Evolutionary conservation across 2,329 filamentous ascomycete genomes (phyloP).

Genomic region (Calcarisporium arbuscula): DNA sequence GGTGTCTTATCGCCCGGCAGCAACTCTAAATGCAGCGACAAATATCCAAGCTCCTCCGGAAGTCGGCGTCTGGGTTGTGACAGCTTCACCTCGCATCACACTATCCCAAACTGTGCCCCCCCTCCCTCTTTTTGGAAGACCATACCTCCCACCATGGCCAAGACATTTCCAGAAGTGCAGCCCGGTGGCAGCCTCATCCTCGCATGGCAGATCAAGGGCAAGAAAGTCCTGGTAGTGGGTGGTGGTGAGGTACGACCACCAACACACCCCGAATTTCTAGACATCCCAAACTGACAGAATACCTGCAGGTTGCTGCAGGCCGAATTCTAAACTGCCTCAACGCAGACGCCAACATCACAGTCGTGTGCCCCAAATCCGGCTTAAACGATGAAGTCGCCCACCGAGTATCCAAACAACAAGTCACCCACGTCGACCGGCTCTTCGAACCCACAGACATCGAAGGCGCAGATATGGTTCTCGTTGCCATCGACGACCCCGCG

Average conservation of each 20-base stretch:
- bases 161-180: constrained; percentile 70
- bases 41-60: too few relatives aligned
- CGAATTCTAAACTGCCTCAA: constrained; percentile 92
- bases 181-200: constrained; percentile 89
- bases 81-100: constrained; percentile 14
- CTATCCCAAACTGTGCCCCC: too few relatives aligned
- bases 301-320: constrained; percentile 77
- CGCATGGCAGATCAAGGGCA: constrained; percentile 90
- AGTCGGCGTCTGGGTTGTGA: background rate
- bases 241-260: constrained; percentile 72
- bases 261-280: constrained; percentile 8
- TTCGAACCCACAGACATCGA: constrained; percentile 88
- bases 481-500: constrained; percentile 85
- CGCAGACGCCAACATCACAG: constrained; percentile 83
- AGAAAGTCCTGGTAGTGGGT: constrained; percentile 85
- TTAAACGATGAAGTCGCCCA: constrained; percentile 84
- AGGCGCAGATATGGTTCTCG: constrained; percentile 77
- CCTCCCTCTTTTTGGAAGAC: too few relatives aligned
- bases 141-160: constrained; percentile 29
- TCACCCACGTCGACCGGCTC: constrained; percentile 72
- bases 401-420: constrained; percentile 67
- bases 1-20: too few relatives aligned
- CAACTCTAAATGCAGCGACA: too few relatives aligned
- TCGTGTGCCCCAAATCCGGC: constrained; percentile 73
- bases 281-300: constrained; percentile 10